Evolutionary conservation across 2,329 filamentous ascomycete species (phyloP).

Genomic region (Thermomyces lanuginosus): DNA sequence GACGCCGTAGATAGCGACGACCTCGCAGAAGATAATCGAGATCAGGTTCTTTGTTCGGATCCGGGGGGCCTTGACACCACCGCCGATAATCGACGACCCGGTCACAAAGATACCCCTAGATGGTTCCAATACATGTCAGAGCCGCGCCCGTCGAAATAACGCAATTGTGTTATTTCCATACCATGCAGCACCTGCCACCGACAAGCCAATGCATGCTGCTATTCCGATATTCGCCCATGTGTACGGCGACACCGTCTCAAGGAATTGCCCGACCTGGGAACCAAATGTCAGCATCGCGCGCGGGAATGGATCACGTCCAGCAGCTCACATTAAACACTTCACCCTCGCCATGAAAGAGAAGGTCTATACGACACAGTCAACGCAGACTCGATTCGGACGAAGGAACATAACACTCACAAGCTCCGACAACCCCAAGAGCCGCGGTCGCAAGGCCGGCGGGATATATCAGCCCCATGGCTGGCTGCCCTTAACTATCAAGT

Average conservation of each 20-base stretch:
- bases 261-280: constrained; percentile 67
- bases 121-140: no score
- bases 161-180: constrained; percentile 31
- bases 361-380: constrained; percentile 43
- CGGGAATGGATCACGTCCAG: constrained; percentile 4
- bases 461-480: constrained; percentile 56
- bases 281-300: constrained; percentile 9
- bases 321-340: constrained; percentile 77
- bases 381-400: constrained; percentile 7
- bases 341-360: constrained; percentile 94
- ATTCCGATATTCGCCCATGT: constrained; percentile 87
- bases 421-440: constrained; percentile 56
- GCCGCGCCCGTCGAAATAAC: no score
- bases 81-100: constrained; percentile 90
- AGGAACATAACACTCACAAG: constrained; percentile 43
- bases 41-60: constrained; percentile 99
- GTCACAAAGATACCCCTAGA: constrained; percentile 96
- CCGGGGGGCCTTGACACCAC: constrained; percentile 86
- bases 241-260: constrained; percentile 86
- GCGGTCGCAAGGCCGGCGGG: constrained; percentile 51
- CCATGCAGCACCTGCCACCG: constrained; percentile 95
- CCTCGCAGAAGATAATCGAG: constrained; percentile 99
- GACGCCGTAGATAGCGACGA: constrained; percentile 98
- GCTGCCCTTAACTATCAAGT: constrained; percentile 11
- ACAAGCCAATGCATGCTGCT: constrained; percentile 84